These are phyloP conservation scores for Rhizophlyctis rosea DNA, from an alignment of 192 early-diverging fungal species.

Conservation along the genomic window DNA sequence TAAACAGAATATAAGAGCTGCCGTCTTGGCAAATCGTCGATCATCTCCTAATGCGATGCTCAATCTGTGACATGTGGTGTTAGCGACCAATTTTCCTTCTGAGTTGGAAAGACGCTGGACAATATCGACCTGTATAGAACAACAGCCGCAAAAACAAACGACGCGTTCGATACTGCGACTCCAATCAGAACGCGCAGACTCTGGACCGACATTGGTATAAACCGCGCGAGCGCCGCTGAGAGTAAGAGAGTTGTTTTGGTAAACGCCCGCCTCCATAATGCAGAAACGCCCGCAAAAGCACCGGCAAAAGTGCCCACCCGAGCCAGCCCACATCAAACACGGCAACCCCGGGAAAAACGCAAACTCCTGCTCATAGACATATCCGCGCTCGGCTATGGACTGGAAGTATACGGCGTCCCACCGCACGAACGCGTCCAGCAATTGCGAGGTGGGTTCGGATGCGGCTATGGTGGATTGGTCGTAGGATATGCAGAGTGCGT, in stretches of 20 bases:
- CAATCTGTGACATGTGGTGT: too few species aligned
- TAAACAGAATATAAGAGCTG: conserved; percentile 69
- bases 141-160: conserved; percentile 71
- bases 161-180: conserved; percentile 67
- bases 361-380: conserved; percentile 82
- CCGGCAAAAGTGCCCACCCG: too few species aligned
- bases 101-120: too few species aligned
- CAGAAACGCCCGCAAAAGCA: too few species aligned
- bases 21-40: conserved; percentile 38
- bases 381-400: conserved; percentile 69
- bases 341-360: conserved; percentile 88
- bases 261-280: neutral
- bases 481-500: conserved; percentile 53
- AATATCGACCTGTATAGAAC: conserved; percentile 71
- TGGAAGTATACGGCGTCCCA: conserved; percentile 93
- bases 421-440: conserved; percentile 58
- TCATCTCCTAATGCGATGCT: neutral
- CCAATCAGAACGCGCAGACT: conserved; percentile 47
- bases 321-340: conserved; percentile 52
- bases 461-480: conserved; percentile 50
- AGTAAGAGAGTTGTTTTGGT: too few species aligned
- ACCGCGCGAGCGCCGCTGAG: too few species aligned
- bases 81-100: too few species aligned
- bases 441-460: neutral
- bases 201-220: too few species aligned